Evolutionary conservation across 306 rosid genomes (phyloP).

Genomic region (Phaseolus lunatus): DNA sequence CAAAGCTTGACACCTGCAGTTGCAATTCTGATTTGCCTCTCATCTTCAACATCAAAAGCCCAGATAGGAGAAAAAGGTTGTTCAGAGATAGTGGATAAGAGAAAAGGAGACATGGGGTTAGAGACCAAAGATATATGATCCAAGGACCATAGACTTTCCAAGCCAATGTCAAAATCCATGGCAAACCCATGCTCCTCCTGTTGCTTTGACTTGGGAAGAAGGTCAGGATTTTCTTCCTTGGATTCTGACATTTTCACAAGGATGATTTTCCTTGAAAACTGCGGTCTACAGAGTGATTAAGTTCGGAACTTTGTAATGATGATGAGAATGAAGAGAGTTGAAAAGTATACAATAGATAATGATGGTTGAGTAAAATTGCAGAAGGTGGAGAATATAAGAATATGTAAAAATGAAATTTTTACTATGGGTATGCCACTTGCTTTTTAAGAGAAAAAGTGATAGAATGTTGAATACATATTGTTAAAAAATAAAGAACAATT

Average conservation of each 20-base stretch:
- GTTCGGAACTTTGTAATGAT: conserved; percentile 29
- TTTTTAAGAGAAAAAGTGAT: conserved; percentile 27
- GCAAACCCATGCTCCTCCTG: conserved; percentile 33
- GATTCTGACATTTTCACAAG: conserved; percentile 59
- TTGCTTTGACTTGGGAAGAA: conserved; percentile 56
- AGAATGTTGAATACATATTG: conserved; percentile 34
- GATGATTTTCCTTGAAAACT: conserved; percentile 18
- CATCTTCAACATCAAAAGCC: conserved; percentile 64
- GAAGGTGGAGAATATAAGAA: conserved; percentile 28
- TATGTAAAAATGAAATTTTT: conserved; percentile 12
- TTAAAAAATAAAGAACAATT: background rate
- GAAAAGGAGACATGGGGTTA: conserved; percentile 62
- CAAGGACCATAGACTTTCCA: conserved; percentile 68
- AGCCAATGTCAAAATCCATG: conserved; percentile 79
- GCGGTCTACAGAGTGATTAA: background rate
- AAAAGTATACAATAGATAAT: background rate
- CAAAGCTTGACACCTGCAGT: conserved; percentile 48
- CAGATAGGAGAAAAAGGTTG: conserved; percentile 69
- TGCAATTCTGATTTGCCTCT: conserved; percentile 33
- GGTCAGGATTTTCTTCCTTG: conserved; percentile 49
- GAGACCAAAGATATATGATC: conserved; percentile 62
- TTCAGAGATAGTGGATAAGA: conserved; percentile 55
- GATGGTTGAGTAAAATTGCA: conserved; percentile 28
- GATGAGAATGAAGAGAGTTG: background rate
- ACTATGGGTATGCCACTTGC: background rate